phyloP scores from a whole-genome alignment of 2,329 filamentous ascomycete species.

The Gremmenia infestans region DNA sequence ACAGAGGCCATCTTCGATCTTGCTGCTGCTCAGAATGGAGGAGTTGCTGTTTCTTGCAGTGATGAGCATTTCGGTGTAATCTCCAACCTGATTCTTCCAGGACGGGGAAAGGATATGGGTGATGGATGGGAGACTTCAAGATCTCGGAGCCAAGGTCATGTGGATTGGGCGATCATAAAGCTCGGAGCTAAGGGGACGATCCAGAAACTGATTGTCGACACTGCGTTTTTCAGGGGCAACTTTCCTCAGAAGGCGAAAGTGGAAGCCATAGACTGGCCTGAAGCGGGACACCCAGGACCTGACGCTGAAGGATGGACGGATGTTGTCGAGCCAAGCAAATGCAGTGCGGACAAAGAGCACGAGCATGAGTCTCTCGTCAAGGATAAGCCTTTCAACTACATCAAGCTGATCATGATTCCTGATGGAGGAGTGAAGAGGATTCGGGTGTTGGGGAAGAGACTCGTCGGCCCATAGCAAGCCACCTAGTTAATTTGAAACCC shows the following conservation, averaged over 20 bases:
- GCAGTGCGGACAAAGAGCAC: constrained; percentile 69
- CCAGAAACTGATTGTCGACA: constrained; percentile 68
- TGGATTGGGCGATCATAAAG: constrained; percentile 76
- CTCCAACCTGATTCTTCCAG: constrained; percentile 74
- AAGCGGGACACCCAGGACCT: constrained; percentile 48
- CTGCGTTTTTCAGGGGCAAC: constrained; percentile 79
- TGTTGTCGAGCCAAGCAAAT: constrained; percentile 61
- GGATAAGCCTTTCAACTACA: constrained; percentile 66
- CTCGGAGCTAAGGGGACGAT: constrained; percentile 63
- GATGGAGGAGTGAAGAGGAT: constrained; percentile 91
- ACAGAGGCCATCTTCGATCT: constrained; percentile 65
- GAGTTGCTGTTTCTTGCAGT: constrained; percentile 68
- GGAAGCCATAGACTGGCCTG: constrained; percentile 53
- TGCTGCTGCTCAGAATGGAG: constrained; percentile 73
- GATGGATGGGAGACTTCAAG: constrained; percentile 84
- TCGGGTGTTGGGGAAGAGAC: constrained; percentile 64
- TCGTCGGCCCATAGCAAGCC: background rate
- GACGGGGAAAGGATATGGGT: constrained; percentile 77
- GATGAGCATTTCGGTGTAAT: constrained; percentile 83
- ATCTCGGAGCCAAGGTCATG: constrained; percentile 64
- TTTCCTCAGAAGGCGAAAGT: constrained; percentile 73
- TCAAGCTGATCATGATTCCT: constrained; percentile 81
- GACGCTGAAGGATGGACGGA: constrained; percentile 60
- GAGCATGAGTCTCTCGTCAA: constrained; percentile 52
- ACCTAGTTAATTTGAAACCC: no score